A percentile compares a stretch with the other conserved stretches of the same genome.
These are phyloP conservation scores for Auxenochlorella protothecoides DNA, from an alignment of 139 green algal genomes.

Conservation along the genomic window DNA sequence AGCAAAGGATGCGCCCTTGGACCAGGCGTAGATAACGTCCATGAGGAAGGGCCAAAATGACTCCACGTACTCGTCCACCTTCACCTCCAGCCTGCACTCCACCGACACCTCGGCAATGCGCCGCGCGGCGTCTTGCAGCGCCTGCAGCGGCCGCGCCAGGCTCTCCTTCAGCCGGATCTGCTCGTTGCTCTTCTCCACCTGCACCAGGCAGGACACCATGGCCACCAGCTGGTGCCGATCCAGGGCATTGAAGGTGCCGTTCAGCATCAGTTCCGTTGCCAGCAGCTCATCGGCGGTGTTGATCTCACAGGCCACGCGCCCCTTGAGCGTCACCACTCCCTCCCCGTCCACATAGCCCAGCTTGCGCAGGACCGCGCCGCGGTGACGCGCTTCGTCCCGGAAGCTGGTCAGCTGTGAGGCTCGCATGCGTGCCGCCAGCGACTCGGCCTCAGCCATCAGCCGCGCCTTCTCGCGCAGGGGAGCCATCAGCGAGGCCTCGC, in stretches of 20 bases:
- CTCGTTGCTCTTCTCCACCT: slow-evolving; percentile 57
- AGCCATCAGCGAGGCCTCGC: not conserved
- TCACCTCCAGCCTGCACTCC: slow-evolving; percentile 62
- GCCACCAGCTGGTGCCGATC: slow-evolving; percentile 45
- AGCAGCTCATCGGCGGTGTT: slow-evolving; percentile 64
- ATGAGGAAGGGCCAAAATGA: slow-evolving; percentile 69
- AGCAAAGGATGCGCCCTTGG: slow-evolving; percentile 32
- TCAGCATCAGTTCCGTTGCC: slow-evolving; percentile 67
- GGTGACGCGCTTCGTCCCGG: slow-evolving; percentile 44
- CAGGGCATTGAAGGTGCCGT: slow-evolving; percentile 55
- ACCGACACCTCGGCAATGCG: slow-evolving; percentile 34
- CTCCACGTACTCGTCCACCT: slow-evolving; percentile 59
- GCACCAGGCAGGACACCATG: slow-evolving; percentile 61
- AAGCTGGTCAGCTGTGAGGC: slow-evolving; percentile 46
- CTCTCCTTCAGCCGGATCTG: slow-evolving; percentile 37
- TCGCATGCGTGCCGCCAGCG: slow-evolving; percentile 33
- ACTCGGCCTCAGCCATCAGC: slow-evolving; percentile 29
- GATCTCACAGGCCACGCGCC: slow-evolving; percentile 42
- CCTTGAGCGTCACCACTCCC: slow-evolving; percentile 64
- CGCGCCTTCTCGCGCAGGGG: slow-evolving; percentile 27
- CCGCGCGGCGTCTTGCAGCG: slow-evolving; percentile 44
- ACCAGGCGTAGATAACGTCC: slow-evolving; percentile 56
- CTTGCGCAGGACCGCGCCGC: slow-evolving; percentile 60
- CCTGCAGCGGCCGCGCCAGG: slow-evolving; percentile 30
- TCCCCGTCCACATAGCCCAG: slow-evolving; percentile 71